Conservation (phyloP, 768 basidiomycete genomes). For the Lanmaoa rubissima region DNA sequence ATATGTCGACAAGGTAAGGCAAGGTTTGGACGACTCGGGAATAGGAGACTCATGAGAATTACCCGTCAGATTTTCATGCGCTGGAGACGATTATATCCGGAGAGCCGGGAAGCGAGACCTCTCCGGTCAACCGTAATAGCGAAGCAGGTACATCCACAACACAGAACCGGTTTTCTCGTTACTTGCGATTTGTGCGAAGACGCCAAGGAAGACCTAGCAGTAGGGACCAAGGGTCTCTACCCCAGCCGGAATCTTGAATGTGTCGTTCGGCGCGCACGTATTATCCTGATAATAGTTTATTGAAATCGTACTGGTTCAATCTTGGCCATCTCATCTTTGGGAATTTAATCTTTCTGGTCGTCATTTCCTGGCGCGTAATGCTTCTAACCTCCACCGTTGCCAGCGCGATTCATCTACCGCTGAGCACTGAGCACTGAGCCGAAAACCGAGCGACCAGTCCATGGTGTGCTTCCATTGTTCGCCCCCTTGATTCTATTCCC, state of each 20-base stretch:
- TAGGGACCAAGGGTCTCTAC: constrained; percentile 28
- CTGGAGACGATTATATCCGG: constrained; percentile 55
- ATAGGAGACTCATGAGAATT: neutral
- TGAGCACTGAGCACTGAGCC: too few species aligned
- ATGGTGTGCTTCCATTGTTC: neutral
- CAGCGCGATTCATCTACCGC: neutral
- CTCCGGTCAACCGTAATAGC: constrained; percentile 12
- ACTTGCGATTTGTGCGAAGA: constrained; percentile 51
- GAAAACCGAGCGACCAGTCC: neutral
- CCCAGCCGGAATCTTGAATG: constrained; percentile 9
- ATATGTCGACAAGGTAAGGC: constrained; percentile 83
- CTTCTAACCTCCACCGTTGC: neutral
- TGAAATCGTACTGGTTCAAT: neutral
- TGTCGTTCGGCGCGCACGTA: neutral
- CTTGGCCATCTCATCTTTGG: too few species aligned
- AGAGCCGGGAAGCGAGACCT: constrained; percentile 20
- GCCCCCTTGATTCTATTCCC: neutral
- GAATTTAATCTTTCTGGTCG: too few species aligned
- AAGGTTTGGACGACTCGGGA: neutral
- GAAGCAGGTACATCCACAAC: constrained; percentile 14
- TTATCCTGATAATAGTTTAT: neutral
- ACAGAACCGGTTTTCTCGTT: constrained; percentile 53
- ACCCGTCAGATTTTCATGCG: constrained; percentile 52
- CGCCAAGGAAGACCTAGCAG: constrained; percentile 43
- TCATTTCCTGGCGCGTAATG: neutral